Conservation (phyloP, 1,139 yeast genomes). For the Pneumocystis jirovecii region DNA sequence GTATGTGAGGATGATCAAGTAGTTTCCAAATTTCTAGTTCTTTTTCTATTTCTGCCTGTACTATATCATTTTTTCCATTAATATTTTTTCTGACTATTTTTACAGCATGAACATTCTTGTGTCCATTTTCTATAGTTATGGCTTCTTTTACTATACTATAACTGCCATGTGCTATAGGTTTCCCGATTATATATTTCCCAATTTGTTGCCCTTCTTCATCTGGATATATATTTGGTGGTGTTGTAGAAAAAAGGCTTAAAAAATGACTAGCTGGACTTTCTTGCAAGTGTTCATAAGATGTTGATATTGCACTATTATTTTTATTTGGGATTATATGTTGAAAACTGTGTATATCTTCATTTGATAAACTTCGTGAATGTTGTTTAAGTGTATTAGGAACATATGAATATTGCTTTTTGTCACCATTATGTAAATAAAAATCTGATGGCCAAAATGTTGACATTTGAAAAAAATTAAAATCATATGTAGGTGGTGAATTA, state of each 20-base stretch:
- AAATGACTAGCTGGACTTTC: neutral
- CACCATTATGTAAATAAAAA: neutral
- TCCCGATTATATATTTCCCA: neutral
- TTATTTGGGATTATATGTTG: neutral
- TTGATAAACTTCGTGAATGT: neutral
- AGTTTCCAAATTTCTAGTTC: neutral
- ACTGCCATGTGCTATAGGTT: neutral
- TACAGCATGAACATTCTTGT: neutral
- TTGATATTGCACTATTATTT: neutral
- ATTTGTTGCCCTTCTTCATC: neutral
- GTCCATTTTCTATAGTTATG: neutral
- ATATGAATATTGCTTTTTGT: neutral
- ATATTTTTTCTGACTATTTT: neutral
- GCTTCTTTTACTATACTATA: neutral
- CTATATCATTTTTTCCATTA: neutral
- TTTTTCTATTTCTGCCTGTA: neutral
- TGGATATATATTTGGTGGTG: neutral
- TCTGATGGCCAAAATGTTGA: neutral
- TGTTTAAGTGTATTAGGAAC: neutral
- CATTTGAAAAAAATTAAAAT: neutral
- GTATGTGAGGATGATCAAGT: too few relatives aligned
- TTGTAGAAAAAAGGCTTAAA: neutral
- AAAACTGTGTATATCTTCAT: neutral
- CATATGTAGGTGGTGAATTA: neutral
- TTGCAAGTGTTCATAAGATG: neutral